These are phyloP conservation scores for Haplosporangium sp. DNA, from an alignment of 371 early-diverging fungal genomes.

Conservation along the genomic window DNA sequence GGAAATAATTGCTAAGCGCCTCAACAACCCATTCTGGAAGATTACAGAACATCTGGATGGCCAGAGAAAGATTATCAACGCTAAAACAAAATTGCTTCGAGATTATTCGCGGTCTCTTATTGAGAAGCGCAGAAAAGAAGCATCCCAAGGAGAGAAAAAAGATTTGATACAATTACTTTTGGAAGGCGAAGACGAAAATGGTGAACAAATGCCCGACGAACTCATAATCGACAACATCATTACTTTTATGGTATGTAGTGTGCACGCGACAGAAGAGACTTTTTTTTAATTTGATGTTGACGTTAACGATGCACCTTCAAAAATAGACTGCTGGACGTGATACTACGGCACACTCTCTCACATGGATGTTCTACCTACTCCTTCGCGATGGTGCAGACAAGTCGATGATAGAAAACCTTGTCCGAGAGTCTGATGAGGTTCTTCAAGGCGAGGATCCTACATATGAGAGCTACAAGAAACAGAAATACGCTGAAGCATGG, in stretches of 20 bases:
- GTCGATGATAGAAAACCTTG: conserved; percentile 5
- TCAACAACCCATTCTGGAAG: conserved; percentile 29
- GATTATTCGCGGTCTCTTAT: conserved; percentile 9
- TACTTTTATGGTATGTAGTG: conserved; percentile 61
- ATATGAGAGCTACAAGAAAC: conserved; percentile 29
- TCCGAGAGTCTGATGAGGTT: conserved; percentile 27
- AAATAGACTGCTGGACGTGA: conserved; percentile 67
- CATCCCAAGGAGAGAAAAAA: conserved; percentile 46
- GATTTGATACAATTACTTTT: conserved; percentile 72
- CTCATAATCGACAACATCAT: conserved; percentile 69
- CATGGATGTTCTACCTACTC: conserved; percentile 74
- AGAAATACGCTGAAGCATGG: conserved; percentile 47
- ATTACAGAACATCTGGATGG: conserved; percentile 23
- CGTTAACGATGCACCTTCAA: background rate
- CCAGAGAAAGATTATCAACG: conserved; percentile 7
- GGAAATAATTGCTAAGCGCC: conserved; percentile 7
- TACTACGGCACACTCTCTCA: conserved; percentile 78
- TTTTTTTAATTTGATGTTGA: background rate
- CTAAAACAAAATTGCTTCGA: background rate
- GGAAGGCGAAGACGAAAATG: conserved; percentile 63
- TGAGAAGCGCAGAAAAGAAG: conserved; percentile 17
- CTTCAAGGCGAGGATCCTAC: conserved; percentile 23
- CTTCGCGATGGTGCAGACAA: conserved; percentile 12
- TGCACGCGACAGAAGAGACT: background rate
- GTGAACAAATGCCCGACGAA: conserved; percentile 59